Evolutionary conservation across 163 green algal genomes (phyloP).

Genomic region (Chlorella variabilis): DNA sequence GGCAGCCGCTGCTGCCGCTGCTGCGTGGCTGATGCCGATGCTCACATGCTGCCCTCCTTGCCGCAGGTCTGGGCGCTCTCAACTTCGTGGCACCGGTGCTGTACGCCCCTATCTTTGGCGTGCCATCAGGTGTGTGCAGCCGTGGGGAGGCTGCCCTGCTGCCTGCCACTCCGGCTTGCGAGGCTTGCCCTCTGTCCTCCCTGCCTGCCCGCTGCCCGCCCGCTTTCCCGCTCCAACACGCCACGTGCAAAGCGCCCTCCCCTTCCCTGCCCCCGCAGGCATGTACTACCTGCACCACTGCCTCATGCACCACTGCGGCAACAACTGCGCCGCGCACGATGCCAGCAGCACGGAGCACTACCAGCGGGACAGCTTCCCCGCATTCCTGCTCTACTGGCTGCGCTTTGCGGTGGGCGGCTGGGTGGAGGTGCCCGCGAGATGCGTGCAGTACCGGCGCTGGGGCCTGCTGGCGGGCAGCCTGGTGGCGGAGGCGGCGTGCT

Average conservation of each 20-base stretch:
- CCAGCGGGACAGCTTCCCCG: constrained; percentile 74
- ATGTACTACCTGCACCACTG: constrained; percentile 88
- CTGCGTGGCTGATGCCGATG: too few species aligned
- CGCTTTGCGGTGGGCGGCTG: constrained; percentile 69
- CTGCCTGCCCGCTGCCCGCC: too few species aligned
- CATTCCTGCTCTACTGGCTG: constrained; percentile 91
- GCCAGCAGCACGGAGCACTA: constrained; percentile 87
- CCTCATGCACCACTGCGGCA: constrained; percentile 89
- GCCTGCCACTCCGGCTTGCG: too few species aligned
- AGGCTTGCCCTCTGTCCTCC: neutral
- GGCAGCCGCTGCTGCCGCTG: neutral
- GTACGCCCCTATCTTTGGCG: constrained; percentile 75
- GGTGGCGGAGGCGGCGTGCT: constrained; percentile 54
- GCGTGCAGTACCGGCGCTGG: constrained; percentile 51
- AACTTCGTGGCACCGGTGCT: constrained; percentile 64
- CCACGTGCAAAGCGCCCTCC: too few species aligned
- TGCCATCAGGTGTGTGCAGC: constrained; percentile 51
- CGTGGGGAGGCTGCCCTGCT: neutral
- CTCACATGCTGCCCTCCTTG: neutral
- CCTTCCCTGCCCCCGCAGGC: constrained; percentile 77
- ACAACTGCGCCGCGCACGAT: constrained; percentile 76
- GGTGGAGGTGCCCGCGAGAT: constrained; percentile 84
- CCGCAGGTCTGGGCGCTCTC: constrained; percentile 48
- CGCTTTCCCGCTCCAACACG: too few species aligned
- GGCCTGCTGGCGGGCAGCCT: constrained; percentile 42